Conservation (phyloP, 305 asterid genomes). For the Nicotiana rustica region DNA sequence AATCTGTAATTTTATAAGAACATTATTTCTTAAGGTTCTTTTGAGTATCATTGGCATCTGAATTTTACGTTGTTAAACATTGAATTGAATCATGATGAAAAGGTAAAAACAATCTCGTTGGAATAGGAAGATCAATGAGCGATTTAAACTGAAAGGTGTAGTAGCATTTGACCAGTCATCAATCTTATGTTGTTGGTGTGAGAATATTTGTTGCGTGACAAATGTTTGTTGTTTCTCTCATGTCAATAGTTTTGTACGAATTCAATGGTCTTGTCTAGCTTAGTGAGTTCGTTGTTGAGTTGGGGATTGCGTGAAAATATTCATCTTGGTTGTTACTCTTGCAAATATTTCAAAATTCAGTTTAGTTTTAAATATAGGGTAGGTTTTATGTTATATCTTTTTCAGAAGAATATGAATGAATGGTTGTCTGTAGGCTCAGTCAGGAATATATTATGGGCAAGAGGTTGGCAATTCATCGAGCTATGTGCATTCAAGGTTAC, state of each 20-base stretch:
- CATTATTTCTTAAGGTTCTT: background rate
- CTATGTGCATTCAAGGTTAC: constrained; percentile 60
- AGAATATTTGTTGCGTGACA: background rate
- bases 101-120: background rate
- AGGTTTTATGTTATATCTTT: constrained; percentile 32
- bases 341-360: constrained; percentile 31
- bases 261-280: constrained; percentile 19
- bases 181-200: background rate
- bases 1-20: background rate
- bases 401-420: constrained; percentile 45
- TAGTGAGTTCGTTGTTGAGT: constrained; percentile 13
- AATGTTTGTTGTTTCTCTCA: background rate
- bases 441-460: constrained; percentile 63
- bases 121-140: background rate
- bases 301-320: constrained; percentile 11
- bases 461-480: constrained; percentile 59
- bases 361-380: constrained; percentile 36
- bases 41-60: constrained; percentile 13
- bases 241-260: background rate
- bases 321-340: constrained; percentile 31
- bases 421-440: constrained; percentile 64
- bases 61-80: background rate
- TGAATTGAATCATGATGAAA: constrained; percentile 10
- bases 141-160: constrained; percentile 2
- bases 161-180: constrained; percentile 1